Evolutionary conservation across 768 basidiomycete species (phyloP), one percentile per base, ranked within the genome.

Genomic region (Daedaleopsis sinensis): DNA sequence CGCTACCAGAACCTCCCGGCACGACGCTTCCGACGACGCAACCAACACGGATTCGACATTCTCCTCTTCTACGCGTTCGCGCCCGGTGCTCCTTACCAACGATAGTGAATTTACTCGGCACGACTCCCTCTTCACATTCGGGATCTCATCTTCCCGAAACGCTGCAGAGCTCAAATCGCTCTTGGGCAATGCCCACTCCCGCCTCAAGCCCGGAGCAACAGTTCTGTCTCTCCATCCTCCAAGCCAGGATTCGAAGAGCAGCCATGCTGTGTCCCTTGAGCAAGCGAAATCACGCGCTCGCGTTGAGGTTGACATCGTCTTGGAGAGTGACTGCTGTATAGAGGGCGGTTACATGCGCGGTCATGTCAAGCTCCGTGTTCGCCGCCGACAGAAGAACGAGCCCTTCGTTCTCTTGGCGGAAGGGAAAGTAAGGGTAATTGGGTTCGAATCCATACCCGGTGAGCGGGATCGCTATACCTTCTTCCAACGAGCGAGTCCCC

Each of bases 331-430:
- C 60, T 79, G 84, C 11, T 87, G 86, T 64, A 89, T 96, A 3
- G 91, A 96, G 77, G 94, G 94, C 3, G 87, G 86, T 8, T 77
- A 79, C 64, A 74, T 96, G 47, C 82, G 82, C 48, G 95, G 95
- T 2, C 75, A 80, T 43, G 77, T 95, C 74, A 84, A 87, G 52
- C 75, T 96, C 43, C 80, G 79, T 36, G 81, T 96, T 19, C 79
- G 80, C 54, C 79, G 83, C 50, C 80, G 81, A 27, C 68, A 78
- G 32, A 84, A 79, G 71, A 85, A 84, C 65, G 83, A 84, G 58
- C 77, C 80, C 1, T 77, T 84, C n/a, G 70, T 93, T 3, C 76
- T 86, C 65, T 73, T 96, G 15, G 86, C 86, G 42, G 86, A 81
- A 39, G 91, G 87, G 5, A 96, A 94, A 77, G 73, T 96, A 36